Evolutionary conservation across 164 flowering plant genomes (phyloP), one percentile per base, ranked within the genome.

Genomic region (Saururus chinensis): DNA sequence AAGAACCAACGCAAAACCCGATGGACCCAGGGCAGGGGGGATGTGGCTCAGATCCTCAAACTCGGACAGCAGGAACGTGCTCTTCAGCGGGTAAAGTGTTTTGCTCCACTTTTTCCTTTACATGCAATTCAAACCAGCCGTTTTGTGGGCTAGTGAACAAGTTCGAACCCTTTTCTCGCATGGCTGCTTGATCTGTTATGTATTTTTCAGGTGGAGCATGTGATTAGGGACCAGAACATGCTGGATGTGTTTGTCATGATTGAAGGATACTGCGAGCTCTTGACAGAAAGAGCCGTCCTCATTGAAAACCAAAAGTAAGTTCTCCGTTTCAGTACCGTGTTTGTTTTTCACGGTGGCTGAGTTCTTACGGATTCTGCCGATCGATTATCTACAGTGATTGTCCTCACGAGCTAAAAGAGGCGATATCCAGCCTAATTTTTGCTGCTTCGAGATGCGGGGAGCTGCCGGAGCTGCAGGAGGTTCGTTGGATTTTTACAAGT

Each of bases 371-470:
- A 20, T 60, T 45, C 14, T 17, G 2, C 49, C 17, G 4, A 40
- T 22, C 9, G 60, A 9, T 13, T 65, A 40, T 59, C 12, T 61
- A 30, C 60, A 89, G 98, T 66, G 79, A 16, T 17, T 93, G 98
- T 63, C 96, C 97, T 22, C 84, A 86, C 1, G 97, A 93, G 57
- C 74, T 93, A 21, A 67, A 66, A 49, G 98, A 89, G 78, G 89
- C 91, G 9, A 66, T 76, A 40, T 71, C 96, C 7, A 68, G 85
- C 41, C 62, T 93, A 69, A 68, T 85, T 7, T 90, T 64, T 66
- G 97, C 88, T 0, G 65, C 91, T 40, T 79, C 97, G 0, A 89
- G 98, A 64, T 81, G 87, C 60, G 97, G 97, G 22, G 95, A 90
- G 14, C 79, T 86, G 49, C 97, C 97, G 1, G 98, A 93, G 71